Base-by-base conservation (phyloP, 495 filamentous ascomycete species). In the Penicillium psychrofluorescens region DNA sequence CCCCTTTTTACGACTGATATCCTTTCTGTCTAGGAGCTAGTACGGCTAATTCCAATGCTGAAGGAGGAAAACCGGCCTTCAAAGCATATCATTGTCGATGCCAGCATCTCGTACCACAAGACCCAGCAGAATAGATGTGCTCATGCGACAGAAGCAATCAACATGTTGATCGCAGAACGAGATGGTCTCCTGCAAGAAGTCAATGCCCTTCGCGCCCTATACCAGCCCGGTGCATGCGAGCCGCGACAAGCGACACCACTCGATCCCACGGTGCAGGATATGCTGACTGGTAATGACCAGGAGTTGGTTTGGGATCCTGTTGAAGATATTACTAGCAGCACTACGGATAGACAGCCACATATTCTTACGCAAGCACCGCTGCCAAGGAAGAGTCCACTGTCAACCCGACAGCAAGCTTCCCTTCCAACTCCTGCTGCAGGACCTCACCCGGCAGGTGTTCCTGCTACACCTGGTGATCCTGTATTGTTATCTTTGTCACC, bases 11-110 rank as follows among this genome's bases (percentile, higher is more conserved):
- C 28, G 16, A 13, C 13, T 40, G 36, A 11, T 40, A 10, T 4
- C 10, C 4, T 4, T 16, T 16, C 4, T 14, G 9, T 42, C 8
- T 13, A 53, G 50, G 46, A 53, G 29, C 13, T 53, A 35, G 41
- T 43, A 9, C 42, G 32, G 12, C 22, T 53, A 30, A 31, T 53
- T 8, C 50, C 50, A n/a, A 43, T 16, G 27, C 43, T 53, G 8
- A 45, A 43, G 22, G 12, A 27, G 10, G 50, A 53, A 35, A 22
- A 27, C 8, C 46, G 50, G 11, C 50, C 43, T 12, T 53, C 50
- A 4, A 53, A 53, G 38, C 46, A 53, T 31, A 44, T 46, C 28
- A 53, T 53, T 32, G 41, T 53, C 22, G 46, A 53, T 27, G 45
- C 45, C 1, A 53, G 50, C 32, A 53, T 53, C 14, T 15, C 50